Base-by-base conservation (phyloP, 2,329 filamentous ascomycete species). In the Pleomassaria siparia region DNA sequence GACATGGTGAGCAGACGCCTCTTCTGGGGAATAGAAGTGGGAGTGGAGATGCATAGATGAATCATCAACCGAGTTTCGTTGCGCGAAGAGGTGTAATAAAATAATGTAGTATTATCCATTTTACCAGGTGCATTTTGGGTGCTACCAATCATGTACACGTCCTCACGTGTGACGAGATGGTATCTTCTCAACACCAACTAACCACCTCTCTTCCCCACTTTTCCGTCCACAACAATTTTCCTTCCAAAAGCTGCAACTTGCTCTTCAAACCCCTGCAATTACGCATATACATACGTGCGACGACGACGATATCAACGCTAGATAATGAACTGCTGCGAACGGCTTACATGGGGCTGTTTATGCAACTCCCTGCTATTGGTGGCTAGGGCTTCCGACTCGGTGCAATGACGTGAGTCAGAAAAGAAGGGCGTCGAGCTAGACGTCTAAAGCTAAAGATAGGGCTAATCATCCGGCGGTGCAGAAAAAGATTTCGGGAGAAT, bases 351-450 rank as follows among this genome's bases (percentile, higher is more conserved):
- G n/a, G n/a, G n/a, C n/a, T n/a, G n/a, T n/a, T n/a, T n/a, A n/a
- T n/a, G n/a, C n/a, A n/a, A n/a, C n/a, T n/a, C n/a, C n/a, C n/a
- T n/a, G n/a, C n/a, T n/a, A 32, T 32, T 32, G 29, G 29, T 12
- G 25, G 25, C 25, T 26, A 12, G 12, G 25, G 7, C 12, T 26
- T n/a, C n/a, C n/a, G n/a, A n/a, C n/a, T n/a, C n/a, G n/a, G n/a
- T n/a, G 20, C 6, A 18, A 35, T 35, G 32, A 35, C 32, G 32
- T 37, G 35, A 11, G 29, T 32, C 29, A 49, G 46, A 50, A n/a
- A 36, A 46, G 46, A 57, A 63, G 54, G 60, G 60, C 57, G 55
- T 32, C 39, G 46, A 44, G 54, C 58, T 49, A 35, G 13, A n/a
- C 28, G 9, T 30, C 28, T 13, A 30, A 30, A 30, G 28, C 28